Evolutionary conservation across 2,329 filamentous ascomycete genomes (phyloP).

Genomic region (Acrodontium crateriforme): DNA sequence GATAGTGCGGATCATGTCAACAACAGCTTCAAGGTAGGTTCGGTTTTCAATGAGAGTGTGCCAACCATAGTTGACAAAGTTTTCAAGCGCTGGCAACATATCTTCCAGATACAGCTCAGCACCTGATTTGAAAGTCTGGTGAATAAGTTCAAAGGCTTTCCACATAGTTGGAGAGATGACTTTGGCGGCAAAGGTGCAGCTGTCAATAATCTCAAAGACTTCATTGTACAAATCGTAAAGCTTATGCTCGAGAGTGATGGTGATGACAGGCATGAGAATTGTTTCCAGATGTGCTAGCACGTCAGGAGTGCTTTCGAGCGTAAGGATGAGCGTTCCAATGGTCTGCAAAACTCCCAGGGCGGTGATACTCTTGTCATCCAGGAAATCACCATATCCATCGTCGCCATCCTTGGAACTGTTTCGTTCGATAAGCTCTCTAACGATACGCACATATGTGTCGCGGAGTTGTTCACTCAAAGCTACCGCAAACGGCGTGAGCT

Average conservation of each 20-base stretch:
- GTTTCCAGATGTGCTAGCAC: slow-evolving; percentile 89
- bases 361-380: slow-evolving; percentile 97
- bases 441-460: slow-evolving; percentile 89
- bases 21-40: slow-evolving; percentile 73
- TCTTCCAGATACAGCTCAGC: slow-evolving; percentile 96
- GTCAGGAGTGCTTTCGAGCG: slow-evolving; percentile 90
- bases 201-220: slow-evolving; percentile 97
- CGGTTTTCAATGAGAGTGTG: slow-evolving; percentile 69
- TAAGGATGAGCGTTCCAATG: slow-evolving; percentile 92
- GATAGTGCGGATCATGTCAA: slow-evolving; percentile 89
- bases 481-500: slow-evolving; percentile 92
- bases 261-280: slow-evolving; percentile 93
- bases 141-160: slow-evolving; percentile 93
- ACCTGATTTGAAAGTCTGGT: slow-evolving; percentile 91
- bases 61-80: slow-evolving; percentile 89
- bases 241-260: slow-evolving; percentile 92
- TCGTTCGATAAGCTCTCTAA: slow-evolving; percentile 80
- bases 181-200: slow-evolving; percentile 96
- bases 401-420: slow-evolving; percentile 65
- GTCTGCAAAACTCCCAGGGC: slow-evolving; percentile 92
- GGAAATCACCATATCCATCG: slow-evolving; percentile 72
- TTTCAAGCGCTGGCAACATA: slow-evolving; percentile 95
- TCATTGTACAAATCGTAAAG: slow-evolving; percentile 97
- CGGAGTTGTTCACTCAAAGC: slow-evolving; percentile 89
- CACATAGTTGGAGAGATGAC: slow-evolving; percentile 94